A percentile compares a stretch with the other conserved stretches of the same genome.
phyloP scores from a whole-genome alignment of 257 asterid genomes.

The Solanum microdontum region DNA sequence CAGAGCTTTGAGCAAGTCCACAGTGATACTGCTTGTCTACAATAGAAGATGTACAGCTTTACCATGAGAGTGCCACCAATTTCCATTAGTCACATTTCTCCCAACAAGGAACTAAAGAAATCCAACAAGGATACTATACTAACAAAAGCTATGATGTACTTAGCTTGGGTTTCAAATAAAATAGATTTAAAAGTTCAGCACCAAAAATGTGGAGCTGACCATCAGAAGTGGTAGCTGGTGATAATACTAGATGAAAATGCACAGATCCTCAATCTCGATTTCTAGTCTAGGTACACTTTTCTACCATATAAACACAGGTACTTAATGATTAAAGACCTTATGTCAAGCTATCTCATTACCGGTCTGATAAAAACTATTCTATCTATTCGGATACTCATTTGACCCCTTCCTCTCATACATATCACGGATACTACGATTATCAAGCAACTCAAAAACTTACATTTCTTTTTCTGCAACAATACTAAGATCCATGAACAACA shows the following conservation, averaged over 20 bases:
- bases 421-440: background rate
- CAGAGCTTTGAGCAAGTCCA: slow-evolving; percentile 82
- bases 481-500: background rate
- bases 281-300: background rate
- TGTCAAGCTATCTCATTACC: background rate
- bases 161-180: background rate
- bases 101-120: background rate
- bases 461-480: background rate
- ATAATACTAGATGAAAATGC: background rate
- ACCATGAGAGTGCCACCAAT: background rate
- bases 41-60: slow-evolving; percentile 7
- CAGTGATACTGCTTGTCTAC: slow-evolving; percentile 49
- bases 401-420: background rate
- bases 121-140: background rate
- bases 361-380: background rate
- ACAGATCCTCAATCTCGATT: background rate
- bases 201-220: background rate
- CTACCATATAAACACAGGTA: background rate
- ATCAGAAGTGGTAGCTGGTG: background rate
- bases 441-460: background rate
- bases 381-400: background rate
- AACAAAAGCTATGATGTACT: background rate
- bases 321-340: background rate
- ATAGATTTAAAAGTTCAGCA: background rate
- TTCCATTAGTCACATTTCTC: background rate